phyloP scores from a whole-genome alignment of 495 filamentous ascomycete genomes.

The Lichina pygmaea region DNA sequence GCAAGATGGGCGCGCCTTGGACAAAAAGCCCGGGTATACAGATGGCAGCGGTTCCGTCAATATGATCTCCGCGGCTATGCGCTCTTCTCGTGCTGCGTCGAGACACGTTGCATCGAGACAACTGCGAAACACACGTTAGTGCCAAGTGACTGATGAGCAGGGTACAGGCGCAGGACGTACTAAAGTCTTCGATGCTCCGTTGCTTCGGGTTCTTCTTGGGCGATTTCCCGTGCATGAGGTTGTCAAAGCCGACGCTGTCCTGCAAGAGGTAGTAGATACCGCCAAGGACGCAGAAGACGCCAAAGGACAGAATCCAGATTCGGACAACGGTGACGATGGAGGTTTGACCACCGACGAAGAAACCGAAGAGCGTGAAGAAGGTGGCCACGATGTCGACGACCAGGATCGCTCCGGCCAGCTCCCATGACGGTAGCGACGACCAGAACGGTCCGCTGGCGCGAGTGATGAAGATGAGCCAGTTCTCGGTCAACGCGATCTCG shows the following conservation, averaged over 20 bases:
- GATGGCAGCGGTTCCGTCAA: not conserved
- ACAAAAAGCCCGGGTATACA: not conserved
- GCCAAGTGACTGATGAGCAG: not conserved
- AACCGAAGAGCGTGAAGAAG: conserved; percentile 61
- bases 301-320: conserved; percentile 75
- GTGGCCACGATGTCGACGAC: conserved; percentile 61
- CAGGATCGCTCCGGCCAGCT: conserved; percentile 48
- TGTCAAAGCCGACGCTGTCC: conserved; percentile 52
- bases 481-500: conserved; percentile 73
- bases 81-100: conserved; percentile 52
- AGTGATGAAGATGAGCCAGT: conserved; percentile 93
- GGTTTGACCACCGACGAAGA: conserved; percentile 37
- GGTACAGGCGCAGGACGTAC: conserved; percentile 20
- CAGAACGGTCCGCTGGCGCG: conserved; percentile 71
- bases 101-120: conserved; percentile 62
- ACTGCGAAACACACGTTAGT: conserved; percentile 19
- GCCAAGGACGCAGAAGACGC: conserved; percentile 47
- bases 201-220: conserved; percentile 49
- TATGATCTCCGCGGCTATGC: not conserved
- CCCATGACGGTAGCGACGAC: conserved; percentile 61
- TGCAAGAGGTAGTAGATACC: conserved; percentile 51
- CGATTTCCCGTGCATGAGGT: conserved; percentile 75
- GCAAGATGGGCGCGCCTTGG: no score
- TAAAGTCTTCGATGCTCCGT: conserved; percentile 59
- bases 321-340: conserved; percentile 56